Base-by-base conservation (phyloP, 176 grass and related monocot genomes). In the Carex parvula region DNA sequence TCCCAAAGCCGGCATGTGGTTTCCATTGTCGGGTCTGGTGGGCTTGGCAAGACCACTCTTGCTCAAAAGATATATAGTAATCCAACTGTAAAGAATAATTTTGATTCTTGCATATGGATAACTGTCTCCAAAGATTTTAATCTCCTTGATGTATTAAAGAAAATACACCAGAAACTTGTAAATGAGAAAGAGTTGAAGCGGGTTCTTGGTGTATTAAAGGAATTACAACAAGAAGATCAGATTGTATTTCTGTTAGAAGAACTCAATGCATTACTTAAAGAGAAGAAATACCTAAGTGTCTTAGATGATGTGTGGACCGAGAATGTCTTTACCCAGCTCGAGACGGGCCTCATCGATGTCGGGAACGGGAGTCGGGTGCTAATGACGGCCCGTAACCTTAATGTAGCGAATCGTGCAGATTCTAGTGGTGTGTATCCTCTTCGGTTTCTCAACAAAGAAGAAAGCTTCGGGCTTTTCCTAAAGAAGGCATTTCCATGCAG, bases 41-140 rank as follows among this genome's bases (percentile, higher is more conserved):
- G 84, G 0, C 24, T 85, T n/a, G 84, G 84, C 32, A 85, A 85
- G 84, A 77, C 84, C 13, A 85, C 84, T 21, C 69, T 85, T 35
- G 55, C 84, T 15, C 70, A 50, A 7, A 63, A 59, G 48, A 57
- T 78, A 13, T 85, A 77, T 17, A 39, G 0, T 18, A 8, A 11
- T 41, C 3, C 20, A 17, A 35, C 32, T 41, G 55, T 85, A 15
- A n/a, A 11, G 59, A 78, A 26, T 2, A 13, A 78, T 41, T 85
- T 85, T 33, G 69, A 85, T 20, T 24, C 39, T 41, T 68, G 53
- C 8, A 6, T 60, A 13, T 85, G 68, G 70, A 22, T 78, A 15
- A 22, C 0, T 9, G 70, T 85, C 37, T 64, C 84, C 0, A 26
- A 65, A 61, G 70, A 78, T 15, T 85, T 46, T 17, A 78, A 42